Conservation (phyloP, 192 early-diverging fungal genomes). For the Kappamyces sp. region DNA sequence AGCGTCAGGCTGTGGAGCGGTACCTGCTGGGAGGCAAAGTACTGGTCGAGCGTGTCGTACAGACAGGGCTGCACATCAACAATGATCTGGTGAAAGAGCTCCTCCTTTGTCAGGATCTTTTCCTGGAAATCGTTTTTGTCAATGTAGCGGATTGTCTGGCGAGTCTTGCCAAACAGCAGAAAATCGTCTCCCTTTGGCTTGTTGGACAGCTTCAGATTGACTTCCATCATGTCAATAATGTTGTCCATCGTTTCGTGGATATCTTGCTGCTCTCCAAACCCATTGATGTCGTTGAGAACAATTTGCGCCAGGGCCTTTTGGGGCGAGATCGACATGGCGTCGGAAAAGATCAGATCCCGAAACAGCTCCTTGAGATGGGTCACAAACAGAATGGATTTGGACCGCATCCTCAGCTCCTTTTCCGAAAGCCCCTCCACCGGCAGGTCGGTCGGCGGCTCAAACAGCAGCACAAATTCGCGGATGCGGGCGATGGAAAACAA, state of each 20-base stretch:
- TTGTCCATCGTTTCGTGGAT: constrained; percentile 41
- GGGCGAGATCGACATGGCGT: constrained; percentile 16
- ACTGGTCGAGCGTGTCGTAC: constrained; percentile 26
- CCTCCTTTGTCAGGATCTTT: constrained; percentile 22
- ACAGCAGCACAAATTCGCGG: constrained; percentile 19
- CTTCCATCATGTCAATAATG: constrained; percentile 31
- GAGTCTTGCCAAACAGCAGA: constrained; percentile 24
- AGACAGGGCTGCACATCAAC: constrained; percentile 23
- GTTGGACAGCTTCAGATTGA: constrained; percentile 1
- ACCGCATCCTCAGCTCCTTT: neutral
- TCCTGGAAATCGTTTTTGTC: constrained; percentile 9
- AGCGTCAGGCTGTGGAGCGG: neutral
- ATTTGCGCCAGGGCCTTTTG: constrained; percentile 26
- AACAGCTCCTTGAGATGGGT: constrained; percentile 20
- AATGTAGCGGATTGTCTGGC: constrained; percentile 21
- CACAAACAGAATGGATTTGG: constrained; percentile 12
- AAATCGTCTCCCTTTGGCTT: constrained; percentile 18
- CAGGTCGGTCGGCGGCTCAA: constrained; percentile 3
- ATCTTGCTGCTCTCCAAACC: constrained; percentile 39
- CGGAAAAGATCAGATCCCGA: constrained; percentile 16
- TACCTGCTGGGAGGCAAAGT: constrained; percentile 23
- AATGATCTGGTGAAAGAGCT: constrained; percentile 33
- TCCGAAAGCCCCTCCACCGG: neutral
- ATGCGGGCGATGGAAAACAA: constrained; percentile 23
- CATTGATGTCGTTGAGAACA: constrained; percentile 16